phyloP scores from a whole-genome alignment of 345 rosid genomes.

The Lagerstroemia speciosa region DNA sequence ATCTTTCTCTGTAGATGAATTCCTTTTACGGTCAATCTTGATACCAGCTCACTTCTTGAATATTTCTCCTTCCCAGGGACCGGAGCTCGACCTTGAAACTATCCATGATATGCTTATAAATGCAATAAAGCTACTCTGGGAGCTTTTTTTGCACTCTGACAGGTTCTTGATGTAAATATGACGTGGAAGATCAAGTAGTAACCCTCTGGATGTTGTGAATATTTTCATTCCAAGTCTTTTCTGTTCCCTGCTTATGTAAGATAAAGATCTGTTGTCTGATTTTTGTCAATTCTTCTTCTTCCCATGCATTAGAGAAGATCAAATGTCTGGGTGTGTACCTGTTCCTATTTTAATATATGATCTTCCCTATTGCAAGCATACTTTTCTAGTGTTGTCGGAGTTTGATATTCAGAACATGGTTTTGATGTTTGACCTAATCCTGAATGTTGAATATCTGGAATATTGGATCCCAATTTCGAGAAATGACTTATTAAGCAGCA shows the following conservation, averaged over 20 bases:
- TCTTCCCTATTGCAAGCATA: no score
- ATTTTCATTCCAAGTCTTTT: neutral
- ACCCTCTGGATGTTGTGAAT: neutral
- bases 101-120: slow-evolving; percentile 26
- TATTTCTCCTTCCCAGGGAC: slow-evolving; percentile 19
- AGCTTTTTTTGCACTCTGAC: slow-evolving; percentile 17
- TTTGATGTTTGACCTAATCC: neutral
- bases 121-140: slow-evolving; percentile 33
- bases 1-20: neutral
- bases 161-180: slow-evolving; percentile 2
- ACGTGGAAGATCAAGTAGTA: neutral
- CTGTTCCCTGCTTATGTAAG: neutral
- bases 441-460: no score
- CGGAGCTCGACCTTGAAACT: slow-evolving; percentile 10
- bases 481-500: neutral
- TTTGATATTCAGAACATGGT: neutral
- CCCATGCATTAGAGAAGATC: neutral
- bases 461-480: neutral
- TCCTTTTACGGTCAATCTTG: neutral
- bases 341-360: neutral
- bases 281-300: no score
- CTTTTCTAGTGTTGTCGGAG: no score
- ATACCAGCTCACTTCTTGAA: neutral
- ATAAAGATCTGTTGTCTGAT: no score
- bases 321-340: neutral